Base-by-base conservation (phyloP, 2,329 filamentous ascomycete genomes). In the Dothideomycetes sp. region DNA sequence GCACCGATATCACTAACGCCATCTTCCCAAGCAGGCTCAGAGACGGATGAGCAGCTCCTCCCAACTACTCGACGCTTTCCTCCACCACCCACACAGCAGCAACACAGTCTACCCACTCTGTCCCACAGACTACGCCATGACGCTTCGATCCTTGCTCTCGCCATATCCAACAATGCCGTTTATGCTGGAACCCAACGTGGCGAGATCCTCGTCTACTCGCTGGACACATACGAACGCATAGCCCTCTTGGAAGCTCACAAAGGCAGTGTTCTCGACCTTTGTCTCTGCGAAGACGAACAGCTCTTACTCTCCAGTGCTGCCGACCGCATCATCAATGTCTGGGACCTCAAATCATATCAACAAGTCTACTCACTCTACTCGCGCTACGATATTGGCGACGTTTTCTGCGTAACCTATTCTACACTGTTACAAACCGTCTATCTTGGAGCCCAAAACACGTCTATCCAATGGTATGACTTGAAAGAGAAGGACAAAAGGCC, bases 341-440 rank as follows among this genome's bases (percentile, higher is more conserved):
- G 91, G 91, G 82, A 79, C 52, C 84, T 88, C 2, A 71, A 68
- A 30, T 81, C 78, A 5, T 79, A 94, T 59, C 74, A 73, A 42
- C 79, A 83, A 19, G 70, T 91, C 1, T 91, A 88, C 65, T 86
- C 91, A 48, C 84, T 96, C 47, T 94, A 94, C 67, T 93, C 87
- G 47, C 82, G 81, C 34, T 89, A 94, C 62, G 91, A 96, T 53
- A 84, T 94, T 28, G 91, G 91, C 45, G 91, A 98, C 64, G 78
- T 98, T 45, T 96, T 96, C 60, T 94, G 86, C 51, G 80, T 94
- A n/a, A 82, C 82, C 1, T 95, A 94, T 61, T 94, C 87, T 4
- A 67, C 78, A 5, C 73, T 78, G 50, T 71, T 85, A 53, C 76
- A 89, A 50, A 94, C 83, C 0, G 73, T 94, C 4, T 96, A 94